Conservation (phyloP, 1,139 yeast species). For the Sugiyamaella japonica region DNA sequence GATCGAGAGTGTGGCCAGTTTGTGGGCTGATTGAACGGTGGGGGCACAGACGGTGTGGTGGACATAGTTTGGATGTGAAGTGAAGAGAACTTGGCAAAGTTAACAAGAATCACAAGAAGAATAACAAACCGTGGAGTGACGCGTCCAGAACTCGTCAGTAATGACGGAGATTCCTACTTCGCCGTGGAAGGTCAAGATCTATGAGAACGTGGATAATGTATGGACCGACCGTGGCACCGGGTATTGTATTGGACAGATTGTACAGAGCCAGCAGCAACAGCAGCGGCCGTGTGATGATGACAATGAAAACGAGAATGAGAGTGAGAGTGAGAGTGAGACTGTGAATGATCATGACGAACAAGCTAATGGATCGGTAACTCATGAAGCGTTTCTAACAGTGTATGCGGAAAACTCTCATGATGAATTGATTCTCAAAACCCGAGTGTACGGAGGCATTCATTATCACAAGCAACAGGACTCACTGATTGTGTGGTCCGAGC, state of each 20-base stretch:
- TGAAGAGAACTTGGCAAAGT: too few relatives aligned
- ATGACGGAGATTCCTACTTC: conserved; percentile 42
- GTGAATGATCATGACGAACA: background rate
- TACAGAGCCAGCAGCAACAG: conserved; percentile 23
- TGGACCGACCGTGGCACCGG: conserved; percentile 98
- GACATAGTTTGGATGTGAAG: too few relatives aligned
- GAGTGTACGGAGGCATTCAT: conserved; percentile 70
- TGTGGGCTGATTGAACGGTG: background rate
- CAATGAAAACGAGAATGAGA: conserved; percentile 14
- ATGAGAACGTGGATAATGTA: conserved; percentile 65
- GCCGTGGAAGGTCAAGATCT: conserved; percentile 85
- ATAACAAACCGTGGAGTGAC: background rate
- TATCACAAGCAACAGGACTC: conserved; percentile 95
- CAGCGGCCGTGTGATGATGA: background rate
- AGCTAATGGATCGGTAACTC: conserved; percentile 22
- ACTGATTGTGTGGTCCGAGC: conserved; percentile 90
- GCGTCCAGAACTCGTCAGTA: conserved; percentile 1
- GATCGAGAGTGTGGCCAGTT: background rate
- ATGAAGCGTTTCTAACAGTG: conserved; percentile 65
- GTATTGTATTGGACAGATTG: conserved; percentile 71
- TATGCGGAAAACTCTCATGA: conserved; percentile 64
- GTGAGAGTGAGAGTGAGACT: conserved; percentile 11
- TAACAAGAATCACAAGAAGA: too few relatives aligned
- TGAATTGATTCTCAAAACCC: conserved; percentile 62
- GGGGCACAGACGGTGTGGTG: too few relatives aligned